Evolutionary conservation across 108 stramenopile genomes (phyloP).

Genomic region (Skeletonema menzelii): DNA sequence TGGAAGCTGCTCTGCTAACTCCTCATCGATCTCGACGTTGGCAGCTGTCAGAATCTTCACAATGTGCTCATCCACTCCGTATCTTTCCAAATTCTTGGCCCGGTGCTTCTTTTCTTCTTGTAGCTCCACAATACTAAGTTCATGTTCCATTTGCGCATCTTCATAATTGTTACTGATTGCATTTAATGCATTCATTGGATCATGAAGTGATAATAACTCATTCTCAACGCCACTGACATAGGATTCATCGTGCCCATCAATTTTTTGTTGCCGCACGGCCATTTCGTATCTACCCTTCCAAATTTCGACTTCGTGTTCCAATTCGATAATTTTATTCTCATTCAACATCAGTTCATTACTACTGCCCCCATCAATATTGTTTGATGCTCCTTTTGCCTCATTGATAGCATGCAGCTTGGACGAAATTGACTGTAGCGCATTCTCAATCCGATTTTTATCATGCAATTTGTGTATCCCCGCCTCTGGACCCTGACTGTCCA

Average conservation of each 20-base stretch:
- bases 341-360: slow-evolving; percentile 1
- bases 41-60: slow-evolving; percentile 54
- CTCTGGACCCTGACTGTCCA: slow-evolving; percentile 20
- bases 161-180: slow-evolving; percentile 6
- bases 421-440: slow-evolving; percentile 1
- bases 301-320: not conserved
- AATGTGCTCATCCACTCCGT: slow-evolving; percentile 47
- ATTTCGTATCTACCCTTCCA: slow-evolving; percentile 21
- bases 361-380: not conserved
- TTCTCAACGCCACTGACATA: not conserved
- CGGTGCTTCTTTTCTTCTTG: not conserved
- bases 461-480: slow-evolving; percentile 36
- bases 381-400: not conserved
- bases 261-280: slow-evolving; percentile 6
- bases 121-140: not conserved
- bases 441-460: slow-evolving; percentile 7
- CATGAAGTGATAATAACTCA: not conserved
- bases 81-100: slow-evolving; percentile 11
- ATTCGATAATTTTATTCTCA: slow-evolving; percentile 13
- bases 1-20: slow-evolving; percentile 54
- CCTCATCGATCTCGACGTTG: slow-evolving; percentile 49
- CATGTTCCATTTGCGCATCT: not conserved
- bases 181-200: slow-evolving; percentile 4
- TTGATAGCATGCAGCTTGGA: slow-evolving; percentile 7
- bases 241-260: not conserved